Conservation (phyloP, 805 yeast genomes). For the Geotrichum ghanense region DNA sequence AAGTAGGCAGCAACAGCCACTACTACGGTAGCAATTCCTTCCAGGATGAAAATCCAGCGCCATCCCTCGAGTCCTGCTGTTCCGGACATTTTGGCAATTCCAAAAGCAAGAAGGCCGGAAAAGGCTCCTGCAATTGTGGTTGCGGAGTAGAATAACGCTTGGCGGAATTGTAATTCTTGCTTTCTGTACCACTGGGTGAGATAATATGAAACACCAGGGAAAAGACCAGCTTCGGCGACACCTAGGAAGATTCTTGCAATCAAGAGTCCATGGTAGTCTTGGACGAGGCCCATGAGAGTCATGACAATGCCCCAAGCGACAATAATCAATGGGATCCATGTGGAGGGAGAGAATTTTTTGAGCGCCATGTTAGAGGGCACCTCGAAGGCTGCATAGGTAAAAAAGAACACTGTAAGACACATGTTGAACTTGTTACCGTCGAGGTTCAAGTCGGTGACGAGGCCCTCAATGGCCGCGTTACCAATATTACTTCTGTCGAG, state of each 20-base stretch:
- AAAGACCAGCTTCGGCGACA: constrained; percentile 39
- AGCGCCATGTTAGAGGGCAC: constrained; percentile 31
- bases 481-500: constrained; percentile 39
- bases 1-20: constrained; percentile 27
- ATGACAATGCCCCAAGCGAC: constrained; percentile 35
- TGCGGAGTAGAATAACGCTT: constrained; percentile 38
- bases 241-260: constrained; percentile 41
- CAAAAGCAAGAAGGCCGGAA: constrained; percentile 44
- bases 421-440: constrained; percentile 34
- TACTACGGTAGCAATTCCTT: constrained; percentile 32
- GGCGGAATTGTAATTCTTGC: constrained; percentile 37
- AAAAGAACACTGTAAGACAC: constrained; percentile 34
- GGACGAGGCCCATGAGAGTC: constrained; percentile 29
- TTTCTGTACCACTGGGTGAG: constrained; percentile 37
- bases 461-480: constrained; percentile 38
- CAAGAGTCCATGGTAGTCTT: constrained; percentile 34
- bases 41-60: constrained; percentile 37
- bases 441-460: constrained; percentile 32
- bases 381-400: constrained; percentile 36
- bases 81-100: constrained; percentile 35
- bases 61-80: constrained; percentile 31
- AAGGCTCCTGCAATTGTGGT: constrained; percentile 47
- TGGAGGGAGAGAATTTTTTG: constrained; percentile 33
- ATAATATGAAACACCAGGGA: constrained; percentile 38
- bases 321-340: constrained; percentile 34